Evolutionary conservation across 1,284 basidiomycete genomes (phyloP).

Genomic region (Heterobasidion annosum): DNA sequence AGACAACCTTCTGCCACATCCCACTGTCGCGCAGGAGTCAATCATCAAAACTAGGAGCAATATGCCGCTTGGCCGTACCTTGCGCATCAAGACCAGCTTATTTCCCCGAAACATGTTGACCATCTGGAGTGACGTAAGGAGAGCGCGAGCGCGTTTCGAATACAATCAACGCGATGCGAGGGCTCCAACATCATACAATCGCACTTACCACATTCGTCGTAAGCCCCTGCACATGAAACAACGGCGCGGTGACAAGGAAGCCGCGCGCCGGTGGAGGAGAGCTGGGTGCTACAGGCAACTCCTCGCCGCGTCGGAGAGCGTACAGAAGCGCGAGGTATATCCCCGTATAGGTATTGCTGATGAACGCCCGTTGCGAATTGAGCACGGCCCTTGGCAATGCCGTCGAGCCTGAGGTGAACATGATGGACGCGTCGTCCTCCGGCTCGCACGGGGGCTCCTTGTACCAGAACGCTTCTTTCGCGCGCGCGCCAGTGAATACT

Average conservation of each 20-base stretch:
- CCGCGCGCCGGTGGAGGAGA: background rate
- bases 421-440: background rate
- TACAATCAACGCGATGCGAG: no score
- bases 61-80: no score
- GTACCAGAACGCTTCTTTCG: background rate
- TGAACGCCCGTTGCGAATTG: background rate
- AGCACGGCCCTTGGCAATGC: background rate
- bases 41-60: no score
- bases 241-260: no score
- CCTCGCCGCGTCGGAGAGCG: background rate
- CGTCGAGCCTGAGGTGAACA: background rate
- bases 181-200: no score
- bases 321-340: background rate
- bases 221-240: no score
- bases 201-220: no score
- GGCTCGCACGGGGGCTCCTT: background rate
- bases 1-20: background rate
- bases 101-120: no score
- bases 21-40: no score
- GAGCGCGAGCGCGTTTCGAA: no score
- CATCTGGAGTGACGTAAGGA: no score
- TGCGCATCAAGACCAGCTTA: no score
- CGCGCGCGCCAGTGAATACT: background rate
- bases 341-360: background rate
- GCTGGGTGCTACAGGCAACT: background rate